Conservation (phyloP, 2,329 filamentous ascomycete genomes). For the Microthyrium microscopicum region DNA sequence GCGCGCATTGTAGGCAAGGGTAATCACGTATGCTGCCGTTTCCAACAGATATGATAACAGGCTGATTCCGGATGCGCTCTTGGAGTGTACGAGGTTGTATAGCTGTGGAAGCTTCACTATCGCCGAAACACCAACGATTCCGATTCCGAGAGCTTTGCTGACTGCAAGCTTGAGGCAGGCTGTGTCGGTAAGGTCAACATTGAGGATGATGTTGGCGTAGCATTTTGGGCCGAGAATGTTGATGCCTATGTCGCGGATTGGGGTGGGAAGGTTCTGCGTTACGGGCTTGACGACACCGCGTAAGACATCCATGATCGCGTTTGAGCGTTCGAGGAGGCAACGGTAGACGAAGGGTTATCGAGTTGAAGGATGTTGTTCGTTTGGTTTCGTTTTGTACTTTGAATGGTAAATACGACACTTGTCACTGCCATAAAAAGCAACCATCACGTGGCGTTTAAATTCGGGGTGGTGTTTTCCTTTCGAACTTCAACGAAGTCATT, state of each 20-base stretch:
- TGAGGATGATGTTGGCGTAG: slow-evolving; percentile 72
- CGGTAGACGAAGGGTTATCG: too few relatives aligned
- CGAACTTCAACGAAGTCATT: too few relatives aligned
- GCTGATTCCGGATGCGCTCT: slow-evolving; percentile 67
- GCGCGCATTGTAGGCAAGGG: slow-evolving; percentile 80
- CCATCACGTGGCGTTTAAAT: too few relatives aligned
- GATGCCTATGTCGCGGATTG: slow-evolving; percentile 54
- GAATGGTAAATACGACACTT: too few relatives aligned
- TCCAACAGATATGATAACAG: slow-evolving; percentile 90
- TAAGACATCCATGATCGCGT: slow-evolving; percentile 49
- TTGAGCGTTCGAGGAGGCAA: too few relatives aligned
- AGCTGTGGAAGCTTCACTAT: slow-evolving; percentile 97
- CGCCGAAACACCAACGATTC: slow-evolving; percentile 76
- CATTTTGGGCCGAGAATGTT: slow-evolving; percentile 70
- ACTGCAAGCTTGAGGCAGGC: slow-evolving; percentile 78
- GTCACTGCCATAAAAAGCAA: too few relatives aligned
- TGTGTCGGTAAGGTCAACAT: slow-evolving; percentile 61
- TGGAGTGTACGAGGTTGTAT: slow-evolving; percentile 69
- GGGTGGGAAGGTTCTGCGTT: slow-evolving; percentile 36
- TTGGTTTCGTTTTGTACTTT: too few relatives aligned
- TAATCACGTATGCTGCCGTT: slow-evolving; percentile 73
- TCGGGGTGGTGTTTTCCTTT: too few relatives aligned
- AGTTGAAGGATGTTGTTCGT: too few relatives aligned
- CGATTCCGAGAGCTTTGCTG: slow-evolving; percentile 83
- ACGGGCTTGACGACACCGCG: slow-evolving; percentile 43